Conservation (phyloP, 345 rosid species). For the Eucalyptus curtisii region DNA sequence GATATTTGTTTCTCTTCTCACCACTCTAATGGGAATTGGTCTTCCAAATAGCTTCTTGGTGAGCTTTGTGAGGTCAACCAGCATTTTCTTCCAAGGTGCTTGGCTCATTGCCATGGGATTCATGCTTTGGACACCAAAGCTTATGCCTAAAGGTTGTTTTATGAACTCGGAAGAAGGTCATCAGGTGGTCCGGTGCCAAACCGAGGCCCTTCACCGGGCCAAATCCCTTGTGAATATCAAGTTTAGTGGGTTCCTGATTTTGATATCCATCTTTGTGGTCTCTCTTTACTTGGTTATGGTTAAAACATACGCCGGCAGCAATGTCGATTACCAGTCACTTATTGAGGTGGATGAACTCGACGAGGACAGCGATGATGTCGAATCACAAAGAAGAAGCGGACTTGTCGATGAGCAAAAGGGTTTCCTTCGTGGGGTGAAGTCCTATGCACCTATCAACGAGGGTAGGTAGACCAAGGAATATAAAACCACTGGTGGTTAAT, state of each 20-base stretch:
- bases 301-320: constrained; percentile 9
- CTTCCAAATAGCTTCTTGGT: constrained; percentile 51
- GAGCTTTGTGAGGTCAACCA: constrained; percentile 55
- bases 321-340: constrained; percentile 24
- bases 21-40: constrained; percentile 51
- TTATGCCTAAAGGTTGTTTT: constrained; percentile 57
- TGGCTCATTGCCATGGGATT: constrained; percentile 79
- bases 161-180: constrained; percentile 55
- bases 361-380: constrained; percentile 20
- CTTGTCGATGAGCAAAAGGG: background rate
- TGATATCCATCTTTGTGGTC: constrained; percentile 20
- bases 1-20: constrained; percentile 34
- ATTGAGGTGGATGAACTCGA: background rate
- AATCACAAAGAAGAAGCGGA: constrained; percentile 16
- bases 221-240: constrained; percentile 58
- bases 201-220: constrained; percentile 44
- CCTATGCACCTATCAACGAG: background rate
- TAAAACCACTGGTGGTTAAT: background rate
- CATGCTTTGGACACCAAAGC: constrained; percentile 61
- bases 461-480: background rate
- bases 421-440: background rate
- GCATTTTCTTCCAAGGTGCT: constrained; percentile 57
- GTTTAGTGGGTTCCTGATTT: constrained; percentile 50
- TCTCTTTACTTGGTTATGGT: constrained; percentile 22
- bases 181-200: constrained; percentile 45